Percentiles rank a stretch among this genome's conserved stretches.
These are phyloP conservation scores for Blastobotrys attinorum DNA, from an alignment of 805 yeast genomes.

Conservation along the genomic window DNA sequence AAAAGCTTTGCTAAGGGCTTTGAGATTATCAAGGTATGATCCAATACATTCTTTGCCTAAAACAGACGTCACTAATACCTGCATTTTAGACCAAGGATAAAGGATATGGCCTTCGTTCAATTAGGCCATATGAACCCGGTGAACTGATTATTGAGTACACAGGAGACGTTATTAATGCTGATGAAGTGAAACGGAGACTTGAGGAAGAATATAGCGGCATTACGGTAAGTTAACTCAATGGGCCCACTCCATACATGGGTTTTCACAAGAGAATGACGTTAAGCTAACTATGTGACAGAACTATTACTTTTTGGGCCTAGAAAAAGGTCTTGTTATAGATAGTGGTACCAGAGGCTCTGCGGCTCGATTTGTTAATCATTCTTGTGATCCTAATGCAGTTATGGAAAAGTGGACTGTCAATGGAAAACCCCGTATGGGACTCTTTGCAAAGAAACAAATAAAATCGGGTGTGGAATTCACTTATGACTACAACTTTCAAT, in stretches of 20 bases:
- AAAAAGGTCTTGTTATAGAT: constrained; percentile 38
- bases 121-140: constrained; percentile 31
- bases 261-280: too few species aligned
- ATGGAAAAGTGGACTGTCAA: constrained; percentile 44
- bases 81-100: too few species aligned
- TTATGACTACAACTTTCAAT: constrained; percentile 42
- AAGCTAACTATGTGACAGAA: too few species aligned
- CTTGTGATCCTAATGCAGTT: constrained; percentile 40
- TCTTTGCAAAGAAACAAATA: constrained; percentile 37
- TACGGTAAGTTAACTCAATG: too few species aligned
- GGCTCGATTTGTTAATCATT: constrained; percentile 45
- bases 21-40: constrained; percentile 28
- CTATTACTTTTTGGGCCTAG: constrained; percentile 37
- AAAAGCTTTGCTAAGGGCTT: constrained; percentile 23
- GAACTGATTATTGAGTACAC: constrained; percentile 41
- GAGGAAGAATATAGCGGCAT: constrained; percentile 28
- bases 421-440: constrained; percentile 37
- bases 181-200: constrained; percentile 34
- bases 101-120: constrained; percentile 39
- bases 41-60: too few species aligned
- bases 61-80: too few species aligned
- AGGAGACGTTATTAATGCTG: constrained; percentile 40
- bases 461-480: constrained; percentile 38
- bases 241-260: too few species aligned
- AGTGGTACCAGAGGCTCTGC: constrained; percentile 39